phyloP scores from a whole-genome alignment of 169 alveolate species.

The Plasmodium adleri region DNA sequence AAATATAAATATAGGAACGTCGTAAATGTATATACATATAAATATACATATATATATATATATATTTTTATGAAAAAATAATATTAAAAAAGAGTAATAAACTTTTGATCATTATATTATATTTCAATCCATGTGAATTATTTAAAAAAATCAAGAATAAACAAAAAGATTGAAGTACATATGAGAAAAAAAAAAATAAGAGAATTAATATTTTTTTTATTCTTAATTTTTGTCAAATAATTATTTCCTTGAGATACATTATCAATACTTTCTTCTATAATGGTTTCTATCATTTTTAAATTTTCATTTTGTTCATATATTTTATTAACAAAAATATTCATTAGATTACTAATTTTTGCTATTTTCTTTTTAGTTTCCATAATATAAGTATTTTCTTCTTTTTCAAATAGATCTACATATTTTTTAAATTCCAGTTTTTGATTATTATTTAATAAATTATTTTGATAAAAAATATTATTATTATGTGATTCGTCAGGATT shows the following conservation, averaged over 20 bases:
- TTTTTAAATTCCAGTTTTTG: slow-evolving; percentile 65
- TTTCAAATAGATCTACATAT: slow-evolving; percentile 62
- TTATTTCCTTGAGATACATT: slow-evolving; percentile 67
- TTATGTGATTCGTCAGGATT: slow-evolving; percentile 5
- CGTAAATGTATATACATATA: too few species aligned
- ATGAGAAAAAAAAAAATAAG: slow-evolving; percentile 52
- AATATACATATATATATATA: too few species aligned
- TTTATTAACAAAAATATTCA: slow-evolving; percentile 68
- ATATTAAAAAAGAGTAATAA: background rate
- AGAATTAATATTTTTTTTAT: slow-evolving; percentile 61
- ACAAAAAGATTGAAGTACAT: slow-evolving; percentile 53
- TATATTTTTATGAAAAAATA: background rate
- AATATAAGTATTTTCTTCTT: slow-evolving; percentile 71
- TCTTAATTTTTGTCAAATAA: slow-evolving; percentile 52
- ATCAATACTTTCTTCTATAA: slow-evolving; percentile 68
- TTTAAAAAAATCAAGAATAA: slow-evolving; percentile 48
- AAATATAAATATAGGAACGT: too few species aligned
- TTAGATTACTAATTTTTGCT: slow-evolving; percentile 67
- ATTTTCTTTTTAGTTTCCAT: slow-evolving; percentile 70
- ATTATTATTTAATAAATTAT: background rate
- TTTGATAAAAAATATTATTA: background rate
- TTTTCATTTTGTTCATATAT: slow-evolving; percentile 74
- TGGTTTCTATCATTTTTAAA: slow-evolving; percentile 59
- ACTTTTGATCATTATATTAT: too few species aligned
- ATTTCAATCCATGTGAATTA: background rate